Conservation (phyloP, 139 green algal species). For the Tetradesmus obliquus region DNA sequence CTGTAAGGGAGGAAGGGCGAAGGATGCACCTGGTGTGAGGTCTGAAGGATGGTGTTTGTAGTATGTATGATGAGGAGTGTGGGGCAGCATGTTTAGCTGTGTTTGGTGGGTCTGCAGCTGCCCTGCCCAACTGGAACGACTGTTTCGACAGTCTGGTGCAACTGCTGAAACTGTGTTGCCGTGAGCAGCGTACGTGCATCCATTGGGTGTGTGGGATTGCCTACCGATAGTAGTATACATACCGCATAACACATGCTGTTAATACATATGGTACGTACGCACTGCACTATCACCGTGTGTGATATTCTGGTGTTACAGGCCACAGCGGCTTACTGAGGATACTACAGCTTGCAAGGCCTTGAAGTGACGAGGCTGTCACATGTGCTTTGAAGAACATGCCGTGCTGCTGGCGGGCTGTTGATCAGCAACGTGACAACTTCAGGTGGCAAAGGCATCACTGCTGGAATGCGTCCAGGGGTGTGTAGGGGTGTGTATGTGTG, state of each 20-base stretch:
- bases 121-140: not conserved
- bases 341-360: not conserved
- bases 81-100: not conserved
- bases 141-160: not conserved
- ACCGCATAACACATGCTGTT: not conserved
- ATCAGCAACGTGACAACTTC: too few relatives aligned
- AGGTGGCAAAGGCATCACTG: too few relatives aligned
- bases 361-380: too few relatives aligned
- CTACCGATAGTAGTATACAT: not conserved
- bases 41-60: not conserved
- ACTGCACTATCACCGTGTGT: not conserved
- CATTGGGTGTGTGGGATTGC: not conserved
- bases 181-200: not conserved
- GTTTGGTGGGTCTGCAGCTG: not conserved
- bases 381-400: too few relatives aligned
- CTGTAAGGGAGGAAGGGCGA: too few relatives aligned
- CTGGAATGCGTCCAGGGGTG: too few relatives aligned
- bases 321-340: not conserved
- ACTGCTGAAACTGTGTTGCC: not conserved
- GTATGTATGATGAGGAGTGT: not conserved
- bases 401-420: too few relatives aligned
- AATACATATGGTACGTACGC: not conserved
- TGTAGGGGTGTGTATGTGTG: too few relatives aligned
- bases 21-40: too few relatives aligned
- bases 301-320: too few relatives aligned